Evolutionary conservation across 2,329 filamentous ascomycete genomes (phyloP).

Genomic region (Colletotrichum lini): DNA sequence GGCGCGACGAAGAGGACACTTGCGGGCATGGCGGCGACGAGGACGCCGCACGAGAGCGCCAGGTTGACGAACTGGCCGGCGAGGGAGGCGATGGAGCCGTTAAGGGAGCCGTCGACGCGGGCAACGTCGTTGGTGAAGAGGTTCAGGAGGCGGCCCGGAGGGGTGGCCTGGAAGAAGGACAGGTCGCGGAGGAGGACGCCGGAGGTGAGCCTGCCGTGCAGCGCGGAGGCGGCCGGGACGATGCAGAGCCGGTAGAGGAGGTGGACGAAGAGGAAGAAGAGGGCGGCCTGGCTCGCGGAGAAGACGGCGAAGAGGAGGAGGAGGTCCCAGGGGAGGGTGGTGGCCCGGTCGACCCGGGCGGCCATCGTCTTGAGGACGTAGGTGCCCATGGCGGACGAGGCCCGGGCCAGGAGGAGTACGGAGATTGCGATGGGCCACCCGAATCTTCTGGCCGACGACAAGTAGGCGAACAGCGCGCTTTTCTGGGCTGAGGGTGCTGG

Average conservation of each 20-base stretch:
- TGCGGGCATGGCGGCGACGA: slow-evolving; percentile 15
- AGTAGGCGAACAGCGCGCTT: background rate
- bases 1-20: slow-evolving; percentile 5
- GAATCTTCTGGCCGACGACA: background rate
- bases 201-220: slow-evolving; percentile 11
- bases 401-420: background rate
- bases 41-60: slow-evolving; percentile 4
- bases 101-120: slow-evolving; percentile 40
- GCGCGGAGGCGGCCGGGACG: slow-evolving; percentile 10
- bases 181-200: slow-evolving; percentile 40
- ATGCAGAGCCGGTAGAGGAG: slow-evolving; percentile 57
- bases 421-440: slow-evolving; percentile 3
- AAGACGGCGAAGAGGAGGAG: slow-evolving; percentile 1
- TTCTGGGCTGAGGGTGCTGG: background rate
- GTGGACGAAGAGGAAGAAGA: slow-evolving; percentile 75
- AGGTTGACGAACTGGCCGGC: slow-evolving; percentile 8
- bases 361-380: slow-evolving; percentile 10
- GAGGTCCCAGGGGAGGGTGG: background rate
- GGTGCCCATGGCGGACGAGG: background rate
- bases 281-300: slow-evolving; percentile 74
- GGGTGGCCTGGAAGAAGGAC: slow-evolving; percentile 47
- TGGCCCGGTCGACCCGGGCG: background rate
- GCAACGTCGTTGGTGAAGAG: slow-evolving; percentile 48
- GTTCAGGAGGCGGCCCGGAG: slow-evolving; percentile 50
- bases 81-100: slow-evolving; percentile 4